Conservation (phyloP, 306 rosid genomes). For the Benincasa hispida region DNA sequence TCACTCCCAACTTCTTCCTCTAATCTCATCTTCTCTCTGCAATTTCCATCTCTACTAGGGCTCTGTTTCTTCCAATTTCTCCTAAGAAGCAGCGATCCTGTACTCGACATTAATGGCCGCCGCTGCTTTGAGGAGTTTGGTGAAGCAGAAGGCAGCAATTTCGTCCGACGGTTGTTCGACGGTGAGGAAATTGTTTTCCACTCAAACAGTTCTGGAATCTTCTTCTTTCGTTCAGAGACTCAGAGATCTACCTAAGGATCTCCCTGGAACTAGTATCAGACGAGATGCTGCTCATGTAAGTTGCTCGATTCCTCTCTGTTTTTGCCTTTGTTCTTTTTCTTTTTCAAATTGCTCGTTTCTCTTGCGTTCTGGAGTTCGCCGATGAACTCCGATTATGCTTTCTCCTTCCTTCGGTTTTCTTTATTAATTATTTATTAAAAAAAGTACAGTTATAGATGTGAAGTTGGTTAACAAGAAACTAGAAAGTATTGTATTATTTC, state of each 20-base stretch:
- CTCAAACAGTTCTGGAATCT: slow-evolving; percentile 28
- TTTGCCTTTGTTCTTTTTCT: not conserved
- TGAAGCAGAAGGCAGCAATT: slow-evolving; percentile 24
- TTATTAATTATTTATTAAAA: too few relatives aligned
- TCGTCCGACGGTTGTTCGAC: slow-evolving; percentile 3
- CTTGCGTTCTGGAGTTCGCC: not conserved
- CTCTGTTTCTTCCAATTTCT: not conserved
- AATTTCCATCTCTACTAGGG: not conserved
- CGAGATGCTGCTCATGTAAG: slow-evolving; percentile 55
- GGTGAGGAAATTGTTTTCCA: slow-evolving; percentile 23
- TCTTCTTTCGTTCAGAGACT: slow-evolving; percentile 51
- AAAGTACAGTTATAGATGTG: too few relatives aligned
- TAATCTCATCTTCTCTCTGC: not conserved
- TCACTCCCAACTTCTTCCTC: not conserved
- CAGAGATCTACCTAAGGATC: slow-evolving; percentile 74
- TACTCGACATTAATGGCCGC: slow-evolving; percentile 42
- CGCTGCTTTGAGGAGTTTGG: slow-evolving; percentile 32
- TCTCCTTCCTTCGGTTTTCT: too few relatives aligned
- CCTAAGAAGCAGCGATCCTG: not conserved
- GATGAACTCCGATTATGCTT: not conserved
- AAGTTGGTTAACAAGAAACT: too few relatives aligned
- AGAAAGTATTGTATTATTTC: too few relatives aligned
- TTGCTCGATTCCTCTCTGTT: not conserved
- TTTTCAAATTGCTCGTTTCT: not conserved
- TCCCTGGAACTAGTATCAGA: slow-evolving; percentile 68